These are phyloP conservation scores for Grigorovia humatica DNA, from an alignment of 805 yeast genomes.

Conservation along the genomic window DNA sequence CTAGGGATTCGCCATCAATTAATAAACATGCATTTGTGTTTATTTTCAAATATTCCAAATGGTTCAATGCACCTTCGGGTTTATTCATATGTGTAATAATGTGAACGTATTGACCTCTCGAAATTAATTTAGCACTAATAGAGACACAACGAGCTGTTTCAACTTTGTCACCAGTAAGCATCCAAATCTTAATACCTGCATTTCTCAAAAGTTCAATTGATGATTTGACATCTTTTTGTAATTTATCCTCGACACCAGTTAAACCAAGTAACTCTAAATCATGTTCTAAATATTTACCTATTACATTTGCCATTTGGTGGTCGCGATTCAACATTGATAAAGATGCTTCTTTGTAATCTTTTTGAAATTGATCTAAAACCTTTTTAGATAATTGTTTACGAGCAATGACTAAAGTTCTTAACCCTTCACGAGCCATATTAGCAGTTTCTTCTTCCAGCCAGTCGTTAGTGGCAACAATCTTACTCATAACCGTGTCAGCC, in stretches of 20 bases:
- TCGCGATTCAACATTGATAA: slow-evolving; percentile 77
- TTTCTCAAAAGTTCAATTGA: slow-evolving; percentile 86
- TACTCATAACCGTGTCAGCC: slow-evolving; percentile 89
- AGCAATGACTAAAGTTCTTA: slow-evolving; percentile 91
- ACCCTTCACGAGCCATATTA: slow-evolving; percentile 97
- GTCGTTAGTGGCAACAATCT: slow-evolving; percentile 74
- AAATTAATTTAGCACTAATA: slow-evolving; percentile 84
- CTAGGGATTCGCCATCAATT: slow-evolving; percentile 90
- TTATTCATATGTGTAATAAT: slow-evolving; percentile 57
- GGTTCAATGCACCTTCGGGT: slow-evolving; percentile 58
- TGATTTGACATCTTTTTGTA: slow-evolving; percentile 84
- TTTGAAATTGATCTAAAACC: slow-evolving; percentile 51
- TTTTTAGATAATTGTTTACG: slow-evolving; percentile 54
- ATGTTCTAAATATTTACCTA: slow-evolving; percentile 61
- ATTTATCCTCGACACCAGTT: slow-evolving; percentile 95
- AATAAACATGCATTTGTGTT: slow-evolving; percentile 55
- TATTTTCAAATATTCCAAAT: slow-evolving; percentile 59
- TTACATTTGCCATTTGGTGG: slow-evolving; percentile 53
- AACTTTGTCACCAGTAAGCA: slow-evolving; percentile 97
- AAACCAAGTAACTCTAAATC: slow-evolving; percentile 81
- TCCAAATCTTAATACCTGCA: slow-evolving; percentile 97
- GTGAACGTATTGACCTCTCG: slow-evolving; percentile 90
- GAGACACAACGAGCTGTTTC: slow-evolving; percentile 98
- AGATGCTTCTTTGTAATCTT: slow-evolving; percentile 61
- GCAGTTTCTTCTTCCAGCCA: slow-evolving; percentile 98